Percentiles rank a stretch among this genome's conserved stretches.
These are phyloP conservation scores for Hemileccinum rubropunctum DNA, from an alignment of 768 basidiomycete species.

Conservation along the genomic window DNA sequence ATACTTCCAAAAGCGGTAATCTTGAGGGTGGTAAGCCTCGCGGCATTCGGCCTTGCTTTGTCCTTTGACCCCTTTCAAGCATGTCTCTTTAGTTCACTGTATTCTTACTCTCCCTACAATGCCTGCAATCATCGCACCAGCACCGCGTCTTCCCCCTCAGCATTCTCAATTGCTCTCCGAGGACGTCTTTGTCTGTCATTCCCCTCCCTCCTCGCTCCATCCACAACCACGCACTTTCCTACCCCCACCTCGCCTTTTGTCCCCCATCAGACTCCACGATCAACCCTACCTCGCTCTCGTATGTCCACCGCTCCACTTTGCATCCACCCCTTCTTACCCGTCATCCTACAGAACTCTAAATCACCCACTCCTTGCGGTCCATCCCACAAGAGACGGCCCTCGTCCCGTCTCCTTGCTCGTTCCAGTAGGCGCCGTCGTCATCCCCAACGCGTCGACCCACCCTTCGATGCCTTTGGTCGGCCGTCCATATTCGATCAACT, in stretches of 20 bases:
- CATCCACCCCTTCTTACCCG: constrained; percentile 6
- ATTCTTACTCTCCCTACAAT: constrained; percentile 32
- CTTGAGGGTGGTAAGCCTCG: constrained; percentile 18
- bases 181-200: constrained; percentile 6
- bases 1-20: constrained; percentile 24
- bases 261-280: constrained; percentile 37
- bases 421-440: constrained; percentile 43
- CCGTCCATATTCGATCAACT: constrained; percentile 54
- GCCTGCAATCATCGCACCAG: constrained; percentile 44
- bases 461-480: constrained; percentile 33
- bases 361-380: constrained; percentile 38
- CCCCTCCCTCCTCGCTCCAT: constrained; percentile 6
- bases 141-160: constrained; percentile 33
- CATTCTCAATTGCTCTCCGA: constrained; percentile 10
- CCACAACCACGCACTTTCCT: constrained; percentile 27
- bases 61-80: constrained; percentile 26
- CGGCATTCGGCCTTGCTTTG: constrained; percentile 16
- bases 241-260: constrained; percentile 36
- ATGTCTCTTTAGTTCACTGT: constrained; percentile 35
- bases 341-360: constrained; percentile 35
- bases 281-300: constrained; percentile 21
- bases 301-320: constrained; percentile 3
- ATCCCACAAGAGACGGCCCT: constrained; percentile 36
- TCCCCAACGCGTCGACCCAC: constrained; percentile 40
- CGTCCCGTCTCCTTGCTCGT: constrained; percentile 34